These are phyloP conservation scores for Phoma sp. DNA, from an alignment of 2,329 filamentous ascomycete genomes.

Conservation along the genomic window DNA sequence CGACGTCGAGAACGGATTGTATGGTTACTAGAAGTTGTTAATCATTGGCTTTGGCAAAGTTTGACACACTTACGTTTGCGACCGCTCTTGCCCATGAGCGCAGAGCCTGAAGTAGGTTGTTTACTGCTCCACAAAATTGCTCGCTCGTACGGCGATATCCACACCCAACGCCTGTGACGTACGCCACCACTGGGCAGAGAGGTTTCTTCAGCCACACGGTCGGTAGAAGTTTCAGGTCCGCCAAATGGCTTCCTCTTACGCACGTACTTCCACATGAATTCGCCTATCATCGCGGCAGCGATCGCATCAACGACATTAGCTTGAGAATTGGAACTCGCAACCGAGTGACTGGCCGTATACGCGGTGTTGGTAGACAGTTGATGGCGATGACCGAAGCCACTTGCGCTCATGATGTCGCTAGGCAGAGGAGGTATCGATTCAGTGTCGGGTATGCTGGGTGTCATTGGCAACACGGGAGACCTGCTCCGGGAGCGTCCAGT, in stretches of 20 bases:
- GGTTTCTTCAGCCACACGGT: slow-evolving; percentile 61
- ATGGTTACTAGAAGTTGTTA: slow-evolving; percentile 72
- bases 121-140: slow-evolving; percentile 98
- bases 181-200: slow-evolving; percentile 72
- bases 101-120: slow-evolving; percentile 86
- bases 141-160: slow-evolving; percentile 95
- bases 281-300: slow-evolving; percentile 96
- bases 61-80: slow-evolving; percentile 77
- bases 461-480: slow-evolving; percentile 69
- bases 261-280: slow-evolving; percentile 95
- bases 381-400: slow-evolving; percentile 55
- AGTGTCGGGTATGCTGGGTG: slow-evolving; percentile 72
- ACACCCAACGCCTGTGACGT: slow-evolving; percentile 95
- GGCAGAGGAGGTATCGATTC: slow-evolving; percentile 76
- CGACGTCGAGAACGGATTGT: slow-evolving; percentile 95
- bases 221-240: slow-evolving; percentile 63
- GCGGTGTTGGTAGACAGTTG: slow-evolving; percentile 68
- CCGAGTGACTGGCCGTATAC: slow-evolving; percentile 63
- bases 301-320: slow-evolving; percentile 93
- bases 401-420: slow-evolving; percentile 67
- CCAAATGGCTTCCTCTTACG: slow-evolving; percentile 90
- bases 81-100: slow-evolving; percentile 90
- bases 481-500: slow-evolving; percentile 54
- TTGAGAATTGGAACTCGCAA: slow-evolving; percentile 67
- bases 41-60: neutral